These are phyloP conservation scores for Ceratocystis destructans DNA, from an alignment of 2,329 filamentous ascomycete species.

Conservation along the genomic window DNA sequence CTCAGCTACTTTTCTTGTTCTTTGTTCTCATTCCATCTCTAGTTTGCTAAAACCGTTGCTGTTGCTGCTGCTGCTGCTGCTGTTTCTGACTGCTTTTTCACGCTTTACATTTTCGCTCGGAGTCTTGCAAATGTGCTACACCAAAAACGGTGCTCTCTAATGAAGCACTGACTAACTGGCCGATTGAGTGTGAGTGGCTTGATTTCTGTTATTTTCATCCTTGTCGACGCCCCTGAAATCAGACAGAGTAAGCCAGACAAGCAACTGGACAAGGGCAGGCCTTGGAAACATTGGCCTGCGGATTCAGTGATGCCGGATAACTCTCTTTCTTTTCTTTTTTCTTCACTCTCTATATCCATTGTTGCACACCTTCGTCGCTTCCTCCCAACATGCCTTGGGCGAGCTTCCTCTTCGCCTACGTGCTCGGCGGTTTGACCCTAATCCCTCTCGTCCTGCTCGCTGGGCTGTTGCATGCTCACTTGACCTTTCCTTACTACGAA, in stretches of 20 bases:
- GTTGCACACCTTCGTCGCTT: background rate
- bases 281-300: background rate
- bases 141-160: slow-evolving; percentile 5
- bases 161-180: slow-evolving; percentile 6
- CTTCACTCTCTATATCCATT: background rate
- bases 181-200: background rate
- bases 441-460: slow-evolving; percentile 54
- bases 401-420: slow-evolving; percentile 58
- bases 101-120: background rate
- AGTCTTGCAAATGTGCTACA: slow-evolving; percentile 6
- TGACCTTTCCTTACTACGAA: slow-evolving; percentile 46
- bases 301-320: slow-evolving; percentile 5
- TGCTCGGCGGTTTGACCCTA: slow-evolving; percentile 80
- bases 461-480: slow-evolving; percentile 52
- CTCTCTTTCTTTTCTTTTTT: slow-evolving; percentile 15
- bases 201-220: slow-evolving; percentile 3
- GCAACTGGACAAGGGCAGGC: background rate
- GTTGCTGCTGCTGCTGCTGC: background rate
- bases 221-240: slow-evolving; percentile 6
- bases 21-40: background rate
- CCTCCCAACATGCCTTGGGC: slow-evolving; percentile 36
- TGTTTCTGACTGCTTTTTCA: background rate
- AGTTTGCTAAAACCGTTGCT: background rate
- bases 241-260: background rate
- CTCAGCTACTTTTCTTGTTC: no score